Evolutionary conservation across 805 yeast species (phyloP), one percentile per base, ranked within the genome.

Genomic region (Yarrowia divulgata): DNA sequence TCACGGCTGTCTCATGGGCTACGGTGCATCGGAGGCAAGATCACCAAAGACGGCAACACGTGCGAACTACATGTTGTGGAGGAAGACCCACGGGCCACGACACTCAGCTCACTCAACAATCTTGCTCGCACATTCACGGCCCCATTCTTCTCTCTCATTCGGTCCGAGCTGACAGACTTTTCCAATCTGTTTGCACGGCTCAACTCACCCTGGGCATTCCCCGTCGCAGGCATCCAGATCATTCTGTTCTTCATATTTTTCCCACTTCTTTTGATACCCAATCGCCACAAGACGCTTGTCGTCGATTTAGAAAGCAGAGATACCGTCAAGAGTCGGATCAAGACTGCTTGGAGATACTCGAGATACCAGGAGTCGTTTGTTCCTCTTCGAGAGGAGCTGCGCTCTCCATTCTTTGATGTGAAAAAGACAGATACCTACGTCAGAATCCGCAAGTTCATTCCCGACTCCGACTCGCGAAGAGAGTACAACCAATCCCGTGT

Each of bases 191-290:
- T 72, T 39, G 70, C 72, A 8, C 60, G 71, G 13, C 69, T 71
- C 19, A 70, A 71, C 43, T 70, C 72, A 1, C 73, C 73, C 8
- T 71, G 73, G 73, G 72, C 73, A 0, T 67, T 71, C 18, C 73
- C 73, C 1, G 72, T 71, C 7, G 72, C 73, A 29, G 39, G 71
- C 45, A 69, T 71, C 12, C 72, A 71, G 42, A 67, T 71, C 19
- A 43, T 69, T n/a, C 60, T 71, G 12, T 71, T 71, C 46, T 39
- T 66, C 39, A 37, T 70, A 14, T 69, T 71, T 14, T 62, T 69
- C 40, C 71, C 72, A 4, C 67, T 71, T 40, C 68, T 71, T 5
- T 37, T 71, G 35, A 32, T 71, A 12, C 73, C 73, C 50, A 58
- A 35, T 19, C 63, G 60, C 23, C 69, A 34, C 29, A 57, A 19